Percentiles rank a stretch among this genome's conserved stretches.
phyloP scores from a whole-genome alignment of 2,329 filamentous ascomycete genomes.

The Colletotrichum cordylinicola region DNA sequence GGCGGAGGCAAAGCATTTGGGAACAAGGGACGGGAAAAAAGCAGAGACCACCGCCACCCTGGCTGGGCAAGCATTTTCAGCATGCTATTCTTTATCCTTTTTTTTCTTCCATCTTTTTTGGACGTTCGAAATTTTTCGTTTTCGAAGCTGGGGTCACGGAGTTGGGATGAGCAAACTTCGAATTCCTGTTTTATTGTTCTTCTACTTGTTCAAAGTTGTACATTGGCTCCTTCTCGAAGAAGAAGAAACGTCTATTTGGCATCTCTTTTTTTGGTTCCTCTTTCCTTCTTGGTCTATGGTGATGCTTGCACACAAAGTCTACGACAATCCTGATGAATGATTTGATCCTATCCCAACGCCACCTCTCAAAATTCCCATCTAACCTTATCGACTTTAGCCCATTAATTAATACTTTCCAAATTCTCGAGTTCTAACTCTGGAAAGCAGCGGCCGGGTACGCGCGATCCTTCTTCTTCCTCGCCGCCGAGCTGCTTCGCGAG shows the following conservation, averaged over 20 bases:
- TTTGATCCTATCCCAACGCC: not conserved
- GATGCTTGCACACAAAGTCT: not conserved
- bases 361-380: not conserved
- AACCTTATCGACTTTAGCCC: not conserved
- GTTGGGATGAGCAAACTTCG: not conserved
- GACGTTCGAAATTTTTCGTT: not conserved
- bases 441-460: slow-evolving; percentile 69
- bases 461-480: slow-evolving; percentile 63
- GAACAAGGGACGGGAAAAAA: not conserved
- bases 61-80: not conserved
- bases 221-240: slow-evolving; percentile 6
- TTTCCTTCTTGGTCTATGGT: not conserved
- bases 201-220: not conserved
- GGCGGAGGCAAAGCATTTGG: not conserved
- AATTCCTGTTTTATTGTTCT: not conserved
- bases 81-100: not conserved
- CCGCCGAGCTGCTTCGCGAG: slow-evolving; percentile 61
- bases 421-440: not conserved
- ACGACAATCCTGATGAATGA: not conserved
- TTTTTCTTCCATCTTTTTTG: not conserved
- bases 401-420: not conserved
- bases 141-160: not conserved
- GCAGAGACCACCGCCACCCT: not conserved
- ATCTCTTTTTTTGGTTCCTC: not conserved
- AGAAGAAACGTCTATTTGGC: slow-evolving; percentile 2